These are phyloP conservation scores for Xylariales sp. DNA, from an alignment of 2,329 filamentous ascomycete genomes.

Conservation along the genomic window DNA sequence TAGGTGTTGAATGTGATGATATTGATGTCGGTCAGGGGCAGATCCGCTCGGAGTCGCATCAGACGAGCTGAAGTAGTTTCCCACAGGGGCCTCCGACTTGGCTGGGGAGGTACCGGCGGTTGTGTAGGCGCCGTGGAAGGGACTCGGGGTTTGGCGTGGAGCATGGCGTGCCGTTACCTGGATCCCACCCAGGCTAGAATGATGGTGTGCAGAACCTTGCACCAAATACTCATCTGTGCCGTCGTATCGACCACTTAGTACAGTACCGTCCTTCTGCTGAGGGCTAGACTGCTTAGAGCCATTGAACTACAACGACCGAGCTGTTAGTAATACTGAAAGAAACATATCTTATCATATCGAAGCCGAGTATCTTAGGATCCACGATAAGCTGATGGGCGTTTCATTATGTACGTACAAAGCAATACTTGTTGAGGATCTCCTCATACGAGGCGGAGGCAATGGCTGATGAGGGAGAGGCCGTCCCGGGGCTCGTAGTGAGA, in stretches of 20 bases:
- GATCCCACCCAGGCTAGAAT: constrained; percentile 48
- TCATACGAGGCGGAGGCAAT: constrained; percentile 92
- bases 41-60: constrained; percentile 50
- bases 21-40: constrained; percentile 40
- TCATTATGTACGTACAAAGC: constrained; percentile 87
- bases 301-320: constrained; percentile 61
- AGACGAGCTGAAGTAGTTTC: constrained; percentile 56
- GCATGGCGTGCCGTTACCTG: no score
- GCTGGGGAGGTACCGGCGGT: no score
- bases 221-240: constrained; percentile 53
- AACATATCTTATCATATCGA: constrained; percentile 17
- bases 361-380: constrained; percentile 35
- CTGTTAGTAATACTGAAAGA: constrained; percentile 42
- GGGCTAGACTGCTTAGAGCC: constrained; percentile 69
- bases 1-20: constrained; percentile 54
- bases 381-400: constrained; percentile 32
- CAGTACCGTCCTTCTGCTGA: constrained; percentile 61
- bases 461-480: constrained; percentile 62
- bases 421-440: constrained; percentile 98
- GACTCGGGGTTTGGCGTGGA: constrained; percentile 48
- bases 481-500: constrained; percentile 49
- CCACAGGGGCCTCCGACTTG: constrained; percentile 49
- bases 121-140: constrained; percentile 47
- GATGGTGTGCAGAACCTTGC: constrained; percentile 52
- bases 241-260: constrained; percentile 58